phyloP scores from a whole-genome alignment of 768 basidiomycete genomes.

The Leucosporidium scottii region DNA sequence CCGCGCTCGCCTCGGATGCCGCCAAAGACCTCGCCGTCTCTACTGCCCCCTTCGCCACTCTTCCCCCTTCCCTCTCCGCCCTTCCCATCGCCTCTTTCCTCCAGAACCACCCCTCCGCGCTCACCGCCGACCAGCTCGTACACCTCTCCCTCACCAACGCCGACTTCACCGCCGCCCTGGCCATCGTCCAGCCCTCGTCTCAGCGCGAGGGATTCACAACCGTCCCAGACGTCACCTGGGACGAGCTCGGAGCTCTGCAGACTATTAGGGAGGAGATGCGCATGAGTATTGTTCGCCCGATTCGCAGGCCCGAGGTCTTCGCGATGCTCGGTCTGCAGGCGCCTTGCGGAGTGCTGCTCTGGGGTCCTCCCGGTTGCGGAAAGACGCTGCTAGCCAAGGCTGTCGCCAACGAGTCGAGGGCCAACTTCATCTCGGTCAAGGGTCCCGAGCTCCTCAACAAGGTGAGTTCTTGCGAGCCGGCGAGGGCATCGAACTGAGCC shows the following conservation, averaged over 20 bases:
- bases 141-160: slow-evolving; percentile 70
- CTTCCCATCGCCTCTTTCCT: slow-evolving; percentile 83
- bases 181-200: slow-evolving; percentile 86
- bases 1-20: slow-evolving; percentile 23
- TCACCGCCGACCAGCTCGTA: slow-evolving; percentile 68
- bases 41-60: slow-evolving; percentile 45
- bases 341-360: slow-evolving; percentile 87
- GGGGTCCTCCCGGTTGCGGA: slow-evolving; percentile 98
- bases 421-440: slow-evolving; percentile 97
- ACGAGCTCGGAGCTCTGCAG: slow-evolving; percentile 87
- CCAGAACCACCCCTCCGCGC: slow-evolving; percentile 70
- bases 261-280: slow-evolving; percentile 80
- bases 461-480: slow-evolving; percentile 48
- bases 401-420: slow-evolving; percentile 88
- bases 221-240: slow-evolving; percentile 90
- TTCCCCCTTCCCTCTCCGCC: slow-evolving; percentile 47
- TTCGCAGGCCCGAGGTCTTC: slow-evolving; percentile 81
- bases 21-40: slow-evolving; percentile 3
- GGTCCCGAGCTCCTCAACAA: slow-evolving; percentile 96
- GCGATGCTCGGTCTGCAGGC: slow-evolving; percentile 79
- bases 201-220: slow-evolving; percentile 98
- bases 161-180: slow-evolving; percentile 77
- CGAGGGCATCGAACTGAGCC: not conserved
- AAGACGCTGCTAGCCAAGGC: slow-evolving; percentile 98
- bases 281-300: slow-evolving; percentile 96